Evolutionary conservation across 208 protist genomes (phyloP), one percentile per base, ranked within the genome.

Genomic region (Wallacemonas sp.): DNA sequence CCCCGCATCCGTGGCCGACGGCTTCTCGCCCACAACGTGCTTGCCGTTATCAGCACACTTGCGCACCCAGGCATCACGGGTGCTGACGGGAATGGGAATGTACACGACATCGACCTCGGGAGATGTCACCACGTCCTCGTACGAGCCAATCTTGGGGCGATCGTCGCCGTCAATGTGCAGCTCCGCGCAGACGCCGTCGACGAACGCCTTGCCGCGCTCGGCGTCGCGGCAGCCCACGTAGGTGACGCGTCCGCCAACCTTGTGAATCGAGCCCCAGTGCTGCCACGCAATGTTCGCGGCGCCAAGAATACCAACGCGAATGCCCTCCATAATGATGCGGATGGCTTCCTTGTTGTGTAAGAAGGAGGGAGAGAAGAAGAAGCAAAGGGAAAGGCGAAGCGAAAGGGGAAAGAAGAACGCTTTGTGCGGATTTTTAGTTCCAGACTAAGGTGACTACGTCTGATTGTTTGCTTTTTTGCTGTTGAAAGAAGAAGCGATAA

Each of bases 21-120:
- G 81, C 70, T 91, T 87, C 68, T 87, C 81, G 2, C 81, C 74
- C 20, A 91, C 63, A 5, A 87, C 76, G 73, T 91, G 84, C 73
- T 87, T 91, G 29, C 70, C 70, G 66, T 84, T 70, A 33, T 61
- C 48, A 18, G 78, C 66, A 61, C 84, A 91, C 74, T 61, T 67
- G 32, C 31, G 41, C 41, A 86, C 74, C 79, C 77, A 86, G 36
- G 50, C 18, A 7, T 88, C 76, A 10, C 81, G 74, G 3, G 48
- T 26, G 0, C 65, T 72, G 45, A 86, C 73, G 2, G 84, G 84
- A 25, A 83, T 70, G 5, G 76, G 67, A 16, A 81, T 57, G 42
- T 67, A 81, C 8, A 81, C 66, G 3, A 81, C 25, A 54, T 76
- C 65, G 29, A 81, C 76, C 7, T 76, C 52, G 14, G 67, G 41